Evolutionary conservation across 257 asterid genomes (phyloP).

Genomic region (Forsythia viridissima): DNA sequence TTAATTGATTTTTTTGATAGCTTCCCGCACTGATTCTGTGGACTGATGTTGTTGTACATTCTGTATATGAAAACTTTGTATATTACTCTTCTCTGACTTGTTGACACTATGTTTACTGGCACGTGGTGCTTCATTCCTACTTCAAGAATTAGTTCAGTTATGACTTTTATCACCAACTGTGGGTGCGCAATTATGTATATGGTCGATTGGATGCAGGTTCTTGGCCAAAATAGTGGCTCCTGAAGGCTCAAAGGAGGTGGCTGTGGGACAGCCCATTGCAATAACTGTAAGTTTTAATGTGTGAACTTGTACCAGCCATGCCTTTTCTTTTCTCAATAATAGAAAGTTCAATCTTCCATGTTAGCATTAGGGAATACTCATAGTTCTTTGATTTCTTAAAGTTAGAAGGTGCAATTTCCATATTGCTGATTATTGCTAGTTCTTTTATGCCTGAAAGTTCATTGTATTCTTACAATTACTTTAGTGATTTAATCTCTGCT

Average conservation of each 20-base stretch:
- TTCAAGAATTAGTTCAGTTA: neutral
- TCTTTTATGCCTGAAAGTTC: neutral
- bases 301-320: constrained; percentile 19
- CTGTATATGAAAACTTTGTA: neutral
- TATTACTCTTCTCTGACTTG: neutral
- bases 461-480: neutral
- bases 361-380: constrained; percentile 16
- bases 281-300: constrained; percentile 68
- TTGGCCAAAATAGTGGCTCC: constrained; percentile 91
- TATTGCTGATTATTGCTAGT: neutral
- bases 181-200: neutral
- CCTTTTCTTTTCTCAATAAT: constrained; percentile 1
- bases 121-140: neutral
- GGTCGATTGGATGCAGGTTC: constrained; percentile 55
- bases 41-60: neutral
- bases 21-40: neutral
- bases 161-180: neutral
- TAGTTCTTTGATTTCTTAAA: constrained; percentile 14
- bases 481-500: constrained; percentile 4
- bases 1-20: neutral
- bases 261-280: constrained; percentile 93
- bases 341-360: constrained; percentile 10
- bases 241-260: constrained; percentile 92
- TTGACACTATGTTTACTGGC: neutral
- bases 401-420: constrained; percentile 1